A percentile compares a stretch with the other conserved stretches of the same genome.
phyloP scores from a whole-genome alignment of 2,329 filamentous ascomycete species.

The Alternaria postmessia region DNA sequence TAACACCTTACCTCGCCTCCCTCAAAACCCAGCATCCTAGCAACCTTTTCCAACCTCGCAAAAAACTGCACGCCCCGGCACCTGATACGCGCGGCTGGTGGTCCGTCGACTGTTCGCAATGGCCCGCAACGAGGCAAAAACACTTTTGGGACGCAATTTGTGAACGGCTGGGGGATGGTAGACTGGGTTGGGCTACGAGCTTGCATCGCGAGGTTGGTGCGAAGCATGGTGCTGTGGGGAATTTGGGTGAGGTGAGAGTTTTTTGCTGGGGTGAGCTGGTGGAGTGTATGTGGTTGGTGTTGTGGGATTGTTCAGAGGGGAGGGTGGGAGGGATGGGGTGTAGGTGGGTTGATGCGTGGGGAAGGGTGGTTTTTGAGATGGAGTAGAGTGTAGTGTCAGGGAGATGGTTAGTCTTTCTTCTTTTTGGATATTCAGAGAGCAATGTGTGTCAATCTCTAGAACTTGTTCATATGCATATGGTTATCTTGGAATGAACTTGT shows the following conservation, averaged over 20 bases:
- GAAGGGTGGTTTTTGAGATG: conserved; percentile 64
- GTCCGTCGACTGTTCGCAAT: conserved; percentile 67
- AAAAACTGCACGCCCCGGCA: conserved; percentile 58
- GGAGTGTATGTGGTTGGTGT: conserved; percentile 75
- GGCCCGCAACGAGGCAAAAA: conserved; percentile 60
- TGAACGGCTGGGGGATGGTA: conserved; percentile 66
- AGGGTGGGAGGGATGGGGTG: conserved; percentile 65
- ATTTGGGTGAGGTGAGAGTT: conserved; percentile 62
- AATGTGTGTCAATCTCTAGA: not conserved
- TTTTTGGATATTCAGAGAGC: too few species aligned
- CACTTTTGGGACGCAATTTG: conserved; percentile 70
- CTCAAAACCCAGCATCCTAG: conserved; percentile 40
- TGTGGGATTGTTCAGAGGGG: conserved; percentile 76
- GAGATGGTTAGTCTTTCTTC: not conserved
- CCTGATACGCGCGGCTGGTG: conserved; percentile 80
- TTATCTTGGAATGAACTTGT: rapidly evolving
- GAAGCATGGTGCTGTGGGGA: not conserved
- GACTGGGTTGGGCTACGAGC: conserved; percentile 73
- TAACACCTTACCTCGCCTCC: conserved; percentile 34
- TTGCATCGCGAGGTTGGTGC: conserved; percentile 51
- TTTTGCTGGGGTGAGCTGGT: conserved; percentile 82
- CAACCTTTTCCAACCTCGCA: conserved; percentile 44
- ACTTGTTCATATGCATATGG: not conserved
- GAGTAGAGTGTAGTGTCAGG: conserved; percentile 19
- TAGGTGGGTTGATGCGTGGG: conserved; percentile 72